These are phyloP conservation scores for Leccinum aurantiacum DNA, from an alignment of 768 basidiomycete species.

Conservation along the genomic window DNA sequence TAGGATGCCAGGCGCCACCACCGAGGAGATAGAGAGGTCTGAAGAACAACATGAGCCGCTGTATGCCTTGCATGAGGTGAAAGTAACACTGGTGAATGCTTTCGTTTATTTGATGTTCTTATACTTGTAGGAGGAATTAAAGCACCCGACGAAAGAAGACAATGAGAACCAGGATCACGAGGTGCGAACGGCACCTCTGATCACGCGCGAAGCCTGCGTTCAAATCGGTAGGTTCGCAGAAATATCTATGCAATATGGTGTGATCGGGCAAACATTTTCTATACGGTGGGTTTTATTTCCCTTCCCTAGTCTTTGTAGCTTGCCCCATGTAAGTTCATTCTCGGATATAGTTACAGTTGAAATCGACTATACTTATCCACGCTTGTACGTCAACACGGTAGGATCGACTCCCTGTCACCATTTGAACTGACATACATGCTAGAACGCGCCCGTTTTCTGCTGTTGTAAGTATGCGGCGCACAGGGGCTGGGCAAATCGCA, in stretches of 20 bases:
- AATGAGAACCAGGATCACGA: slow-evolving; percentile 25
- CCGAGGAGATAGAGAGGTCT: no score
- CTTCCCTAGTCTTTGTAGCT: neutral
- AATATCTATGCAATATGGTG: slow-evolving; percentile 53
- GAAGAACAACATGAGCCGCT: no score
- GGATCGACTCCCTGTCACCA: slow-evolving; percentile 4
- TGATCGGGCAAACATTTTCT: slow-evolving; percentile 42
- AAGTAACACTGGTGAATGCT: no score
- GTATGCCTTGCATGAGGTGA: no score
- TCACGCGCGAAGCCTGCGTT: slow-evolving; percentile 44
- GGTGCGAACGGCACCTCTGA: slow-evolving; percentile 44
- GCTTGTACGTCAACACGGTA: slow-evolving; percentile 67
- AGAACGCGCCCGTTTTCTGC: no score
- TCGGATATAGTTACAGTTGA: slow-evolving; percentile 33
- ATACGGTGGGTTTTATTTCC: slow-evolving; percentile 17
- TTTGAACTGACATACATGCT: slow-evolving; percentile 2
- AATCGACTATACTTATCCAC: slow-evolving; percentile 22
- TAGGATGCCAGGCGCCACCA: no score
- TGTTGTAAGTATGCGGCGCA: no score
- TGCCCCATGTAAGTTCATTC: neutral
- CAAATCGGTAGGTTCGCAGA: slow-evolving; percentile 19
- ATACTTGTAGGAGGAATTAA: slow-evolving; percentile 8
- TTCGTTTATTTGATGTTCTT: no score
- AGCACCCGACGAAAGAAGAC: slow-evolving; percentile 6
- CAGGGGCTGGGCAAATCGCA: no score